Evolutionary conservation across 345 rosid species (phyloP).

Genomic region (Syzygium jambos): DNA sequence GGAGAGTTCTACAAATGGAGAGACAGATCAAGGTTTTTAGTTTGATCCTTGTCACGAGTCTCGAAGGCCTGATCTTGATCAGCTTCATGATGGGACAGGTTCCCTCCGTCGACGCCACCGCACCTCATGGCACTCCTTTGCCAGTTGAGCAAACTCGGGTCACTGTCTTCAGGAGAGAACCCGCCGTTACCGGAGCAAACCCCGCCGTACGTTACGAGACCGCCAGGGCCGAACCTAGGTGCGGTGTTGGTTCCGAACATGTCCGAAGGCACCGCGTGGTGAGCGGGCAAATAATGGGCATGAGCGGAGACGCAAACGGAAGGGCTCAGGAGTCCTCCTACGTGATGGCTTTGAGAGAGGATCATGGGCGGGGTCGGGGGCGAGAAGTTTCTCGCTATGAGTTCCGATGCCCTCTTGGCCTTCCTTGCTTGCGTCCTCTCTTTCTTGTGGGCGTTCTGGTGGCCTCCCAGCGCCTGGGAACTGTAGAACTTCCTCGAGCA

Average conservation of each 20-base stretch:
- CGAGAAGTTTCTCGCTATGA: constrained; percentile 6
- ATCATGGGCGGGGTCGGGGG: constrained; percentile 20
- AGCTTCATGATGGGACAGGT: background rate
- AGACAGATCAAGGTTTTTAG: constrained; percentile 63
- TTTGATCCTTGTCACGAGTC: constrained; percentile 8
- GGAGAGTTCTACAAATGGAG: constrained; percentile 56
- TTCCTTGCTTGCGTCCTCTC: constrained; percentile 73
- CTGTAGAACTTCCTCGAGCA: constrained; percentile 83
- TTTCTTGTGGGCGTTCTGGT: constrained; percentile 93
- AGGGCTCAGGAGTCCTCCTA: constrained; percentile 35
- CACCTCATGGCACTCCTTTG: constrained; percentile 25
- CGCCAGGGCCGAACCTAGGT: constrained; percentile 21
- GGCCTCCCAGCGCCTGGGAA: constrained; percentile 94
- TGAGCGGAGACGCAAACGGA: constrained; percentile 41
- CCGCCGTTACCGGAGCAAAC: background rate
- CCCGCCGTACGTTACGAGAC: background rate
- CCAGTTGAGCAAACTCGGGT: constrained; percentile 15
- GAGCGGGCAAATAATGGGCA: constrained; percentile 1
- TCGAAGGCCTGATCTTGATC: background rate
- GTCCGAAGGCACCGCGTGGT: constrained; percentile 3
- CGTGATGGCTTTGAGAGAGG: constrained; percentile 22
- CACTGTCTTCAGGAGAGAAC: background rate
- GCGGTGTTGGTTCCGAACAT: constrained; percentile 19
- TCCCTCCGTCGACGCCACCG: constrained; percentile 3
- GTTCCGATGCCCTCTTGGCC: constrained; percentile 48